Percentiles rank a stretch among this genome's conserved stretches.
Conservation (phyloP, 176 grass and related monocot species). For the Saccharum spontaneum region DNA sequence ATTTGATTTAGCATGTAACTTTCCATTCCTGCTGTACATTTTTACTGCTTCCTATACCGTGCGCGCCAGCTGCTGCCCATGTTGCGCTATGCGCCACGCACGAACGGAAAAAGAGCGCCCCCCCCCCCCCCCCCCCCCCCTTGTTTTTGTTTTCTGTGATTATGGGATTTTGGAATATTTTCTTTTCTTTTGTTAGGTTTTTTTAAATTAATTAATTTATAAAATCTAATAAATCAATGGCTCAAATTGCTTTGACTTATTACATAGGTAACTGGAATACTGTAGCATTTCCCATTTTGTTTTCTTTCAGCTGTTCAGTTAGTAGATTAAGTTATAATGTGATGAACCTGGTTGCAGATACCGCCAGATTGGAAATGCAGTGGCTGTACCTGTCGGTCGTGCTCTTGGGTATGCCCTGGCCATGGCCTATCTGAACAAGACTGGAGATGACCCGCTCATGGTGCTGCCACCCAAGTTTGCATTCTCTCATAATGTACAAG, state of each 20-base stretch:
- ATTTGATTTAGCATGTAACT: not conserved
- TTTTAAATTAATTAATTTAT: not conserved
- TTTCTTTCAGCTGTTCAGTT: not conserved
- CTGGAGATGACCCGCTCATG: conserved; percentile 61
- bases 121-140: too few species aligned
- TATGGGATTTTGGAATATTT: not conserved
- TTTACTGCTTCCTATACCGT: not conserved
- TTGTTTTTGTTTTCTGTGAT: not conserved
- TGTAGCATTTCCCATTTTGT: not conserved
- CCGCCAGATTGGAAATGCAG: conserved; percentile 90
- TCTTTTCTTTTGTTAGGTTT: not conserved
- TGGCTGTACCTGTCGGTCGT: conserved; percentile 78
- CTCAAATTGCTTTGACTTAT: not conserved
- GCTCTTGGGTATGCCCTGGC: conserved; percentile 76
- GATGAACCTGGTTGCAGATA: conserved; percentile 58
- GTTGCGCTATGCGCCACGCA: not conserved
- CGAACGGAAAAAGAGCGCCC: too few species aligned
- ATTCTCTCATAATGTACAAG: conserved; percentile 44
- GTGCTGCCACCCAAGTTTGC: conserved; percentile 75
- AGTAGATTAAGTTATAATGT: conserved; percentile 29
- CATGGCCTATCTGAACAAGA: conserved; percentile 58
- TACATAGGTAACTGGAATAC: not conserved
- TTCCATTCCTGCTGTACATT: not conserved
- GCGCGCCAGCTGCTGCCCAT: not conserved
- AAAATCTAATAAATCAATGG: not conserved